Conservation (phyloP, 2,329 filamentous ascomycete species). For the Dothideomycetes sp. region DNA sequence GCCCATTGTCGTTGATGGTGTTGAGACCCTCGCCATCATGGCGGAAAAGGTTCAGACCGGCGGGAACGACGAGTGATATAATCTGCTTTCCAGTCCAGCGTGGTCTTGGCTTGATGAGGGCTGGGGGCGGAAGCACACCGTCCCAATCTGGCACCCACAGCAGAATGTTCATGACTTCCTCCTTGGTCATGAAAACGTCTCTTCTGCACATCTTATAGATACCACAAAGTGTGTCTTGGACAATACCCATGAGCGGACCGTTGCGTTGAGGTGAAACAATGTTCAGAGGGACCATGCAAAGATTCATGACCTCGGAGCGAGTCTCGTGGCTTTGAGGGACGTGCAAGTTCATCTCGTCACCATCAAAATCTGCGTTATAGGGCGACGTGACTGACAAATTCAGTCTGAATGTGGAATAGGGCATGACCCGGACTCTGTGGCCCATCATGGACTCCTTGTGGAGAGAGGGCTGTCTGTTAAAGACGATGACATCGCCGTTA, state of each 20-base stretch:
- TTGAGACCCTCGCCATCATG: conserved; percentile 40
- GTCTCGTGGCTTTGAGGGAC: conserved; percentile 97
- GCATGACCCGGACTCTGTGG: conserved; percentile 94
- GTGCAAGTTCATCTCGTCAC: conserved; percentile 99
- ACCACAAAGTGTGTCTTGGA: conserved; percentile 93
- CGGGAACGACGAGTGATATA: conserved; percentile 82
- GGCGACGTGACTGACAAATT: conserved; percentile 96
- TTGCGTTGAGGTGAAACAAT: conserved; percentile 98
- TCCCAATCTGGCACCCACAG: conserved; percentile 98
- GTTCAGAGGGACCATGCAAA: conserved; percentile 96
- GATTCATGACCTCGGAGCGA: conserved; percentile 81
- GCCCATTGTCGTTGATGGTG: conserved; percentile 62
- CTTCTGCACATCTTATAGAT: conserved; percentile 93
- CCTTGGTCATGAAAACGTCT: conserved; percentile 81
- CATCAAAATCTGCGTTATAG: conserved; percentile 99
- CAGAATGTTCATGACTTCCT: conserved; percentile 92
- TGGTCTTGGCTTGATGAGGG: conserved; percentile 85
- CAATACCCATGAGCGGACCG: conserved; percentile 96
- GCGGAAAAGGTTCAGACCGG: conserved; percentile 68
- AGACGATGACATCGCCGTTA: conserved; percentile 95
- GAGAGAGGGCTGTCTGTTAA: conserved; percentile 97
- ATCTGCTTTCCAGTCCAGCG: conserved; percentile 99
- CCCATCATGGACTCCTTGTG: conserved; percentile 99
- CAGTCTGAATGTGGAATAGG: conserved; percentile 94
- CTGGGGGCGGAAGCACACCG: conserved; percentile 81